phyloP scores from a whole-genome alignment of 2,329 filamentous ascomycete species.

The Neoarthrinium moseri region DNA sequence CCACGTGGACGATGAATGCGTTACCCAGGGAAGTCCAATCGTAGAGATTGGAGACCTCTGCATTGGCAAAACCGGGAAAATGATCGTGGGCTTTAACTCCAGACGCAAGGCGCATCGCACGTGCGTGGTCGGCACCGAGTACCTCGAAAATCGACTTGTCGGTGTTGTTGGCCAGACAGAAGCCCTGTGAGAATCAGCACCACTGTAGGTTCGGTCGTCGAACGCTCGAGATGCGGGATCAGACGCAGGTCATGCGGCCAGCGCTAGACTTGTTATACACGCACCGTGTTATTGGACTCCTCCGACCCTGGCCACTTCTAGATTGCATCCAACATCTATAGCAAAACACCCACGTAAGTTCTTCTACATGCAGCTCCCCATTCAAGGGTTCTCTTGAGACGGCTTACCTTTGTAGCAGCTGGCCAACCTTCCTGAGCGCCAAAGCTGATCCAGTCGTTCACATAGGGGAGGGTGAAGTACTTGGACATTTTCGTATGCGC shows the following conservation, averaged over 20 bases:
- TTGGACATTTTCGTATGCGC: conserved; percentile 36
- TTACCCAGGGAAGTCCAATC: conserved; percentile 7
- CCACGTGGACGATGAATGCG: conserved; percentile 15
- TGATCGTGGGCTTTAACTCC: not conserved
- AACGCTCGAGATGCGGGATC: too few species aligned
- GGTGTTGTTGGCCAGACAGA: conserved; percentile 23
- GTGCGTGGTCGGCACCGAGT: not conserved
- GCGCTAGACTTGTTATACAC: too few species aligned
- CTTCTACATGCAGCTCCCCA: not conserved
- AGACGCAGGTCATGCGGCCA: conserved; percentile 19
- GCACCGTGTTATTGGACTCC: conserved; percentile 32
- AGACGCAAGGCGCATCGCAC: conserved; percentile 6
- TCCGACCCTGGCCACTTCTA: conserved; percentile 33
- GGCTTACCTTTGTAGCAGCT: conserved; percentile 22
- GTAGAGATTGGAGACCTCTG: not conserved
- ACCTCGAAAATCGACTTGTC: not conserved
- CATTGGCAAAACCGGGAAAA: not conserved
- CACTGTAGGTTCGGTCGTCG: not conserved
- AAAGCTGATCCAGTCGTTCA: conserved; percentile 20
- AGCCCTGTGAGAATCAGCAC: conserved; percentile 22
- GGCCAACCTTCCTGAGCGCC: conserved; percentile 29
- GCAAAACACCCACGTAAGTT: not conserved
- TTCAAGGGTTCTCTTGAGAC: not conserved
- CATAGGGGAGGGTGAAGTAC: conserved; percentile 24
- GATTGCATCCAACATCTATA: conserved; percentile 27